Evolutionary conservation across 2,329 filamentous ascomycete species (phyloP), one percentile per base, ranked within the genome.

Genomic region (Exserohilum rostratum): DNA sequence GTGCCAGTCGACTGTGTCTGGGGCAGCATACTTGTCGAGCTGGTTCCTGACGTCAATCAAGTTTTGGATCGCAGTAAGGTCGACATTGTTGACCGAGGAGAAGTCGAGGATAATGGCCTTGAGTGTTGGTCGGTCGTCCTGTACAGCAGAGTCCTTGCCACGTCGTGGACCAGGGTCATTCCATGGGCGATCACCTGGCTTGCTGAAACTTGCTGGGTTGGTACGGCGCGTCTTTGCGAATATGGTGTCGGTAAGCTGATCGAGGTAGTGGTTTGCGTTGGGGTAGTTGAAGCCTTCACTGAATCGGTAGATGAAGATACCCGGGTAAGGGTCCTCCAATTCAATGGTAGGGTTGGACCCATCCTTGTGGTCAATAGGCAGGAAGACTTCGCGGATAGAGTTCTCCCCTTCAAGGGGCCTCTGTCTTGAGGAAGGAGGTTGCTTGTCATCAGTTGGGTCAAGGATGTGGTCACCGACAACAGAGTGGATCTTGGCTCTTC

Each of bases 211-310:
- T 45, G 88, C 78, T 0, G 86, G 80, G 64, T 91, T 91, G 1
- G 91, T 96, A 39, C 91, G 88, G 37, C 89, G 87, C 4, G 93
- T 97, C 58, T 87, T 79, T 45, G 73, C 64, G 61, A 81, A 80
- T 35, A 82, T 77, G 9, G 68, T 69, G 1, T 73, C 60, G 1
- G 74, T 70, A 53, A 82, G 71, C 67, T 91, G 85, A 68, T 97
- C 92, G 40, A 96, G 84, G 58, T 96, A 92, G 73, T 92, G 88
- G 68, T 91, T 91, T 20, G 91, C 92, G 66, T 97, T 99, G 53
- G 93, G 92, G 71, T 97, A 99, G 78, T 95, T 96, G 83, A 96
- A 96, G 42, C 93, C 91, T 78, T 98, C 93, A 0, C 90, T 89
- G 76, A 99, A 97, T 38, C 93, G 87, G 79, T 97, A 98, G 70